Evolutionary conservation across 208 protist genomes (phyloP).

Genomic region (Leishmania guyanensis): DNA sequence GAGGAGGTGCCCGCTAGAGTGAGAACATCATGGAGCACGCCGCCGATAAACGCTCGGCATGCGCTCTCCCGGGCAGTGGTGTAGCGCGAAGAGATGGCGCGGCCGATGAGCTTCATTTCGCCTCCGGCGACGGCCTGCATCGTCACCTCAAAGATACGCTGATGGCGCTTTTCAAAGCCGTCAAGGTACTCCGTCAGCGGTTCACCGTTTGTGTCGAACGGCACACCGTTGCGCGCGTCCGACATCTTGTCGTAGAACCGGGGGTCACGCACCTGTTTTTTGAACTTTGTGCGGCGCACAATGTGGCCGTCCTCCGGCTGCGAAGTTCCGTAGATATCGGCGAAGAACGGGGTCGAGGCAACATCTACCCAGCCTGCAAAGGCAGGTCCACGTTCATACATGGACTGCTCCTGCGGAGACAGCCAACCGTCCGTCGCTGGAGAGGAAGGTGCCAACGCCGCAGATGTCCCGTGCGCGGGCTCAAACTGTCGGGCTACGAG

Average conservation of each 20-base stretch:
- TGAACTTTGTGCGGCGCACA: conserved; percentile 61
- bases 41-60: conserved; percentile 63
- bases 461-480: conserved; percentile 17
- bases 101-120: conserved; percentile 49
- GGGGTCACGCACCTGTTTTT: conserved; percentile 66
- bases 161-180: conserved; percentile 46
- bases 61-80: conserved; percentile 69
- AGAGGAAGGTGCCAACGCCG: background rate
- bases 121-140: conserved; percentile 39
- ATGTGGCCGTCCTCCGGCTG: conserved; percentile 65
- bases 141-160: conserved; percentile 78
- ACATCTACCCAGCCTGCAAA: conserved; percentile 60
- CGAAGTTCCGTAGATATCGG: conserved; percentile 60
- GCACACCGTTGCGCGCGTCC: conserved; percentile 79
- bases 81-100: conserved; percentile 64
- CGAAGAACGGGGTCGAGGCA: conserved; percentile 32
- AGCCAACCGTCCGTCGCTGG: conserved; percentile 61
- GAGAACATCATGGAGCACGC: conserved; percentile 53
- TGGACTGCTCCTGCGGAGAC: conserved; percentile 35
- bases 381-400: conserved; percentile 55
- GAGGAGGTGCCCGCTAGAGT: conserved; percentile 1
- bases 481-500: conserved; percentile 39
- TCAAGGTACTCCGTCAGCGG: conserved; percentile 54
- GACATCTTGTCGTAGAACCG: conserved; percentile 80
- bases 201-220: conserved; percentile 65